phyloP scores from a whole-genome alignment of 208 protist species.

The Wallacemonas collosoma region DNA sequence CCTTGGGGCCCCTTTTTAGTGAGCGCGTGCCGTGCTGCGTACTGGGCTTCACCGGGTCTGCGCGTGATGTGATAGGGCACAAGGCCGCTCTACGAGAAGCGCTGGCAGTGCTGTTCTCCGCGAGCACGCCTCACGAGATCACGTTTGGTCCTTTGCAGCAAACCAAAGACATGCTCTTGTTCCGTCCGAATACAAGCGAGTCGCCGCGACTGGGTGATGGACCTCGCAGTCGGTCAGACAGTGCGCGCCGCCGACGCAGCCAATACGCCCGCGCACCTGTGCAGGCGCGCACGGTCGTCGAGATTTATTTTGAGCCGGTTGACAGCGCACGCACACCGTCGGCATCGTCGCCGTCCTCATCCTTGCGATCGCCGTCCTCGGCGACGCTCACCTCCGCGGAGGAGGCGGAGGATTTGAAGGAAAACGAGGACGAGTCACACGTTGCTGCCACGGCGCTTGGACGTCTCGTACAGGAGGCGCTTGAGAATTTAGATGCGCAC shows the following conservation, averaged over 20 bases:
- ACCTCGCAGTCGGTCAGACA: constrained; percentile 23
- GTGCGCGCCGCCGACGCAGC: constrained; percentile 17
- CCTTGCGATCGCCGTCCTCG: neutral
- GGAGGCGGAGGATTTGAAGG: constrained; percentile 4
- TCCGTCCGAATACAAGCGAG: constrained; percentile 45
- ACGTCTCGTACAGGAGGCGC: constrained; percentile 34
- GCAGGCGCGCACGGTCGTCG: constrained; percentile 51
- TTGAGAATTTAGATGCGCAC: constrained; percentile 6
- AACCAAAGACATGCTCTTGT: constrained; percentile 74
- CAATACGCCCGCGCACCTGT: constrained; percentile 58
- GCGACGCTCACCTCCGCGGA: neutral
- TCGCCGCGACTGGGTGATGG: constrained; percentile 58
- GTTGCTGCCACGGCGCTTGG: constrained; percentile 30
- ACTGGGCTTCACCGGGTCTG: constrained; percentile 44
- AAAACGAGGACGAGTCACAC: constrained; percentile 26
- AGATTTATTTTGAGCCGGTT: constrained; percentile 52
- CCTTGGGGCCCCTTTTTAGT: constrained; percentile 74
- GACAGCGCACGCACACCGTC: neutral
- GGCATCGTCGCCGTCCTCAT: neutral
- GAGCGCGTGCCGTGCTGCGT: constrained; percentile 55
- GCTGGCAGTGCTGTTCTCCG: constrained; percentile 43
- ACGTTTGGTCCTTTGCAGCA: constrained; percentile 47
- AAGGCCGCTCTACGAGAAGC: constrained; percentile 31
- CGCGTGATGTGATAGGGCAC: constrained; percentile 27
- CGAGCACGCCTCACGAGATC: constrained; percentile 24